Base-by-base conservation (phyloP, 2,329 filamentous ascomycete species). In the Aspergillus viridinutans region DNA sequence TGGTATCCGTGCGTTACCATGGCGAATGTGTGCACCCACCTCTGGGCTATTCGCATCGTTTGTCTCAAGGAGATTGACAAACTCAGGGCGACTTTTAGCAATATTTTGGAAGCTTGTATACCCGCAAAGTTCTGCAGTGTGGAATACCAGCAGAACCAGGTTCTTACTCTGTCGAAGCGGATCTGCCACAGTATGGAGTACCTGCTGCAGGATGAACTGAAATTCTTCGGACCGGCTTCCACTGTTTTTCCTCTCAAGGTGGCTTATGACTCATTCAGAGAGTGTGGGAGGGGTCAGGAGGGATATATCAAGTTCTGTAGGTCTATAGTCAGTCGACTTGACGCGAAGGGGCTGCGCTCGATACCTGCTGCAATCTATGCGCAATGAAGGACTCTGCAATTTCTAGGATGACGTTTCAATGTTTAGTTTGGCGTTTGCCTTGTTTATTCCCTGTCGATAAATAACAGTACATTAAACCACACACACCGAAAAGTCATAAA, bases 121-220 rank as follows among this genome's bases (percentile, higher is more conserved):
- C 23, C 21, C 2, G n/a, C 20, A 50, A 23, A 32, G 32, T 3
- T 25, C 8, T 45, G 26, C 23, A 25, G 28, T 25, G n/a, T 52
- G 7, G 21, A 52, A 12, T 21, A 29, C 26, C 32, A 21, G 10
- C 47, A 45, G 17, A 28, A 49, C 21, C 10, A 49, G 9, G 14
- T n/a, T 3, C 53, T 55, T 3, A 53, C 53, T 12, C 53, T 73
- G 1, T 68, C 68, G 1, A 56, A 52, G 0, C 67, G 64, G 56
- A 72, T 74, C 14, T 70, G 69, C 43, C 61, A 66, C 26, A 75
- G 74, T 43, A 71, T 73, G 47, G 67, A 71, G 6, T 78, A 76
- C 55, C 55, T 77, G 7, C 58, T 75, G 17, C 71, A 71, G 55
- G 72, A 75, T 20, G 67, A 74, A 21, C 74, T 78, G 71, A 73